These are phyloP conservation scores for Ziziphus jujuba DNA, from an alignment of 306 rosid species.

Conservation along the genomic window DNA sequence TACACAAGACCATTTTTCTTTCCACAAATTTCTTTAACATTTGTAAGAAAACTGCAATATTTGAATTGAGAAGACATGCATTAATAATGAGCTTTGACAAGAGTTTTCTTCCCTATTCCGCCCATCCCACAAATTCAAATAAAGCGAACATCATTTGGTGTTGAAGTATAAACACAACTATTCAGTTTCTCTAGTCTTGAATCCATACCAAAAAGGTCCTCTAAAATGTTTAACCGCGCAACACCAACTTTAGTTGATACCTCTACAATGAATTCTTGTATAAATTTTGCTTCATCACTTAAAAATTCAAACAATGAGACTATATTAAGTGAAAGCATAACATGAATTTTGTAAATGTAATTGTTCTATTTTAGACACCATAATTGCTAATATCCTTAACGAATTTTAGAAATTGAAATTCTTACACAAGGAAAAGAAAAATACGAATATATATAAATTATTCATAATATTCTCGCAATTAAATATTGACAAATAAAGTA, in stretches of 20 bases:
- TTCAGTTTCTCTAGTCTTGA: neutral
- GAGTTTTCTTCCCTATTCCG: constrained; percentile 32
- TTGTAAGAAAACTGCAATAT: constrained; percentile 16
- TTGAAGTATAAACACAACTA: neutral
- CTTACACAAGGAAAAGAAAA: too few species aligned
- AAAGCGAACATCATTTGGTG: neutral
- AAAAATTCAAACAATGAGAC: neutral
- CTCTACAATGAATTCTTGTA: neutral
- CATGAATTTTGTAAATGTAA: too few species aligned
- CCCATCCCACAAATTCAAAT: constrained; percentile 41
- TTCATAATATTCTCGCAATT: too few species aligned
- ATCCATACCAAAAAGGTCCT: constrained; percentile 22
- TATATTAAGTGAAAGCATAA: neutral
- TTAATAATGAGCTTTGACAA: constrained; percentile 19
- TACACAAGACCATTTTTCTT: neutral
- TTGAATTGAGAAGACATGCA: neutral
- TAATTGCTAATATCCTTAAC: too few species aligned
- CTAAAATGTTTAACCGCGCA: neutral
- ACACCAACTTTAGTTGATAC: neutral
- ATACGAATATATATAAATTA: too few species aligned
- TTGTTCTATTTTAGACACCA: too few species aligned
- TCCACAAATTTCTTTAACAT: constrained; percentile 17
- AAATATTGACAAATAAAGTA: too few species aligned
- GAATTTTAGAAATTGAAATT: too few species aligned
- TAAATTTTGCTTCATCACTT: constrained; percentile 1